Conservation (phyloP, 164 flowering plant species). For the Piper longum region DNA sequence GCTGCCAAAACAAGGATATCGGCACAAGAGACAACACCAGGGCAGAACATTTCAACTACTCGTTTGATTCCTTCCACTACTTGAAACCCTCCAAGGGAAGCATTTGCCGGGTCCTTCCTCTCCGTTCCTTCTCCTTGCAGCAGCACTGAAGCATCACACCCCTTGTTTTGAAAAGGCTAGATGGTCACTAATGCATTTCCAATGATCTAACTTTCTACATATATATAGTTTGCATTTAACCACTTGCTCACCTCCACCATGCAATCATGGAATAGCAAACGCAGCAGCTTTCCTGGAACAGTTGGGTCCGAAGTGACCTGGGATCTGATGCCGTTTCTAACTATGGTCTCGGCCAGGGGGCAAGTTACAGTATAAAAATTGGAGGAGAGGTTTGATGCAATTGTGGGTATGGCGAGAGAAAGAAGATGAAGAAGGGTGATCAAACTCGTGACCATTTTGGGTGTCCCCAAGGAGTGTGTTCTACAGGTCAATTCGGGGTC, state of each 20-base stretch:
- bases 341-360: slow-evolving; percentile 55
- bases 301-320: slow-evolving; percentile 41
- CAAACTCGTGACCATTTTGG: too few species aligned
- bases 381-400: slow-evolving; percentile 19
- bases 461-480: too few species aligned
- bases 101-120: slow-evolving; percentile 56
- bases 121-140: slow-evolving; percentile 55
- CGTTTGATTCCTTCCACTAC: slow-evolving; percentile 56
- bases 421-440: neutral
- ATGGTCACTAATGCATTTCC: neutral
- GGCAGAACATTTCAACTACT: slow-evolving; percentile 55
- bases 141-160: slow-evolving; percentile 76
- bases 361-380: slow-evolving; percentile 52
- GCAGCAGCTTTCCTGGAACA: slow-evolving; percentile 64
- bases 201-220: too few species aligned
- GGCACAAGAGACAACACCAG: slow-evolving; percentile 67
- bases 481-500: too few species aligned
- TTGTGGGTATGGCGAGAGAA: neutral
- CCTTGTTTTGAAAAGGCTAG: slow-evolving; percentile 21
- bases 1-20: slow-evolving; percentile 72
- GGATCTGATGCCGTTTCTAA: slow-evolving; percentile 50
- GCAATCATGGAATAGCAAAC: slow-evolving; percentile 76
- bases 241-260: slow-evolving; percentile 47
- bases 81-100: slow-evolving; percentile 57
- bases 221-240: neutral